Evolutionary conservation across 192 early-diverging fungal genomes (phyloP), one percentile per base, ranked within the genome.

Genomic region (Entomortierella chlamydospora): DNA sequence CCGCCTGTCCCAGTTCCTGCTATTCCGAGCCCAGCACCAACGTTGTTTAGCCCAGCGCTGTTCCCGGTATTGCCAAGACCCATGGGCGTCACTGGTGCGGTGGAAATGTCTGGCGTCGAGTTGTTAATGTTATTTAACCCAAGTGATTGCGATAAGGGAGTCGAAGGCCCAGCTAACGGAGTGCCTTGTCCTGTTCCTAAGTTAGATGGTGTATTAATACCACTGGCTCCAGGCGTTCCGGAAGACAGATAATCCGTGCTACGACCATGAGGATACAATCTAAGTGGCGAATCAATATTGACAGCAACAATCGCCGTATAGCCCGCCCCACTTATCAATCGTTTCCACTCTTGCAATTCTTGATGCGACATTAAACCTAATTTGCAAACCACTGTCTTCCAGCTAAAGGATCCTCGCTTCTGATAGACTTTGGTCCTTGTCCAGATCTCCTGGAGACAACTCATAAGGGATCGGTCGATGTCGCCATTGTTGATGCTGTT

Each of bases 351-450:
- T 41, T 78, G 52, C 28, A 87, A 54, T 45, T 87, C 86, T 12
- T 64, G 41, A 9, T 77, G 79, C 42, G 82, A 82, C 83, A 88
- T 79, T 13, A 85, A 41, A 2, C 87, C 87, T 1, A 88, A 60
- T 57, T 88, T 88, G 47, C 82, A 81, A 49, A 88, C 73, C 11
- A 86, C 83, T 45, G 82, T 83, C 30, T 83, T 83, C 83, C 83
- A 86, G 20, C 42, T 37, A 37, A 83, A 84, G 4, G 77, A 84
- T 29, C 83, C 70, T 30, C 81, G 63, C 28, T 72, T 66, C 31
- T 82, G 67, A 52, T 86, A 64, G 31, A 76, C 62, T 20, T 70
- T 53, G 4, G 87, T 81, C 51, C 77, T 59, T 34, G 52, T 60
- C 87, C 87, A 88, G 22, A 82, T 72, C 49, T 86, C 85, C 22